Conservation (phyloP, 306 rosid species). For the Castanea mollissima region DNA sequence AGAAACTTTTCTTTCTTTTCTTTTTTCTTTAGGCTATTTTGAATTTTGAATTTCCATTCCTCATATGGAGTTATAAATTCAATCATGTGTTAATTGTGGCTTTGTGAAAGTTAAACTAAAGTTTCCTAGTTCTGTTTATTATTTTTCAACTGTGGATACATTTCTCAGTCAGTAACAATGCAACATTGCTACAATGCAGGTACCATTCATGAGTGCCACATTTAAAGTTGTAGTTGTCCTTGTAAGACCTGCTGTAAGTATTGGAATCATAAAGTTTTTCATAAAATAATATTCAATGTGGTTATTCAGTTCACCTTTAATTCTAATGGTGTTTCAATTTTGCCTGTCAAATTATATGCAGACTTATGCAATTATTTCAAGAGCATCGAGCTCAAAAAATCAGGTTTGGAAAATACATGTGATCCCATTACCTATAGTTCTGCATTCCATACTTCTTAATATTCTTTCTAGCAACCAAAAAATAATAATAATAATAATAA, state of each 20-base stretch:
- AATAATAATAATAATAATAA: not conserved
- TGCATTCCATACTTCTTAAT: not conserved
- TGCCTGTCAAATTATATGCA: slow-evolving; percentile 31
- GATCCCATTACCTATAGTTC: not conserved
- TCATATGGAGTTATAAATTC: not conserved
- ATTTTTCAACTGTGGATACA: not conserved
- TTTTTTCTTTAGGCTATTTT: not conserved
- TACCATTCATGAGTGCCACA: slow-evolving; percentile 68
- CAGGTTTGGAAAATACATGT: slow-evolving; percentile 44
- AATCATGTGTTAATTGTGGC: not conserved
- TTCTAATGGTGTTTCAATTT: slow-evolving; percentile 17
- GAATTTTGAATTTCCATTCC: not conserved
- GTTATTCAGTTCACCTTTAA: not conserved
- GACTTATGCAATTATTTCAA: slow-evolving; percentile 74
- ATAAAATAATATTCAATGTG: not conserved
- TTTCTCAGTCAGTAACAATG: slow-evolving; percentile 14
- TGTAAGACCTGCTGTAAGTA: slow-evolving; percentile 73
- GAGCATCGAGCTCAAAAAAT: slow-evolving; percentile 64
- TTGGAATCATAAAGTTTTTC: not conserved
- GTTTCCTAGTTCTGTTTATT: not conserved
- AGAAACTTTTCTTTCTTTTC: not conserved
- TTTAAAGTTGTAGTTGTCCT: slow-evolving; percentile 63
- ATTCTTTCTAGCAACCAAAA: not conserved
- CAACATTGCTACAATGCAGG: slow-evolving; percentile 42
- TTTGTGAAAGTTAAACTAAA: not conserved